Evolutionary conservation across 1,139 yeast species (phyloP).

Genomic region (Hyphopichia wangnamkhiaoensis): DNA sequence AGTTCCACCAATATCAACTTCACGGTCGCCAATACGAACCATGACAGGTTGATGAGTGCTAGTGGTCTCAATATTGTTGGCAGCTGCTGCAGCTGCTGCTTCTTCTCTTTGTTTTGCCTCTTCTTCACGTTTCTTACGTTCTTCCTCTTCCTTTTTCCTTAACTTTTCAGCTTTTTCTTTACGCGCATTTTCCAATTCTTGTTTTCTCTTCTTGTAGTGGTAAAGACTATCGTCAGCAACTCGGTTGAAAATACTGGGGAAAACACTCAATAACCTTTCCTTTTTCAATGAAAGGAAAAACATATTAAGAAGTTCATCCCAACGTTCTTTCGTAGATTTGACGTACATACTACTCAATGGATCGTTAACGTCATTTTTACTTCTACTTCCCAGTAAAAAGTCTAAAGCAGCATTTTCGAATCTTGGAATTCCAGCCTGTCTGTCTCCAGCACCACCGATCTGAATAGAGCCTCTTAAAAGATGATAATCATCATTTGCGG

Average conservation of each 20-base stretch:
- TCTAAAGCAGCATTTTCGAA: conserved; percentile 19
- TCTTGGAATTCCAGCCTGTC: conserved; percentile 10
- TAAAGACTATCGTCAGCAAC: conserved; percentile 52
- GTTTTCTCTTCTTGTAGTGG: conserved; percentile 27
- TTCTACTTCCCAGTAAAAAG: conserved; percentile 20
- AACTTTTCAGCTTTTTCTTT: conserved; percentile 32
- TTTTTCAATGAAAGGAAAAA: conserved; percentile 47
- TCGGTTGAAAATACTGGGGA: conserved; percentile 52
- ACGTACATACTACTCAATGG: conserved; percentile 33
- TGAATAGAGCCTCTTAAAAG: conserved; percentile 13
- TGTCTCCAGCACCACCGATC: conserved; percentile 9
- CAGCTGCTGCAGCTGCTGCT: conserved; percentile 18
- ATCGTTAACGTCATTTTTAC: conserved; percentile 12
- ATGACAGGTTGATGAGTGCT: conserved; percentile 49
- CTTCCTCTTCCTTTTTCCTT: conserved; percentile 36
- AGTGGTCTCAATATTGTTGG: conserved; percentile 11
- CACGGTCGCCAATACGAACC: conserved; percentile 75
- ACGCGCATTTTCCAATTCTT: conserved; percentile 27
- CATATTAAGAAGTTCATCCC: conserved; percentile 61
- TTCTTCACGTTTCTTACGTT: conserved; percentile 36
- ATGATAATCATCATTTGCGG: conserved; percentile 6
- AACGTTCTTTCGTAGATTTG: conserved; percentile 65
- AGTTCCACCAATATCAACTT: conserved; percentile 84
- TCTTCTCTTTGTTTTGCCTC: conserved; percentile 39
- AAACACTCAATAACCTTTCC: conserved; percentile 42